Evolutionary conservation across 1,139 yeast species (phyloP), one percentile per base, ranked within the genome.

Genomic region (Sugiyamaella xylanicola): DNA sequence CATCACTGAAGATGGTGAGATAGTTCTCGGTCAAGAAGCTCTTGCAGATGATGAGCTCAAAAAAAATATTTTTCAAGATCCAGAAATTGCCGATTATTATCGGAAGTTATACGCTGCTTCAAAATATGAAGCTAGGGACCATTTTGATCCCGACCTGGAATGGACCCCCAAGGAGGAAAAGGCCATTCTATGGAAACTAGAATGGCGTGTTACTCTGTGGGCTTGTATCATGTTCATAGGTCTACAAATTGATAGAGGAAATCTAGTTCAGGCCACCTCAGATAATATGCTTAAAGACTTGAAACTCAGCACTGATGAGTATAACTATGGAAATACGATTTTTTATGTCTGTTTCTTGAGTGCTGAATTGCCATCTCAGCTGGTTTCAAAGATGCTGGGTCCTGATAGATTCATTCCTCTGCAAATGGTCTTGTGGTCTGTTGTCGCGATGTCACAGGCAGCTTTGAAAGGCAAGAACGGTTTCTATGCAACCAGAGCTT

Each of bases 301-400:
- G 57, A 63, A 67, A 1, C 59, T 82, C 63, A 72, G 74, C 47
- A 80, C 83, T 32, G 71, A 78, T 59, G 79, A 81, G 59, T 78
- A 74, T 68, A 81, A 81, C 63, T 60, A 66, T 39, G 84, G 83
- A 3, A 73, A 72, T 58, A 77, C 81, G 15, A 63, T 81, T 25
- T 74, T 75, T 58, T 69, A 73, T 55, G 66, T 74, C 2, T 69
- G 76, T 25, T 81, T 81, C 62, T 65, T 80, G 55, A 58, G 68
- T 9, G 79, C 83, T 0, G 85, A 81, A 59, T 68, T 81, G 7
- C 85, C 85, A 0, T 79, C 84, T 1, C 84, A 81, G 62, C 67
- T 81, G 57, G 65, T 81, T 47, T 77, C 82, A 32, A 80, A 81
- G 60, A 45, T 71, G 49, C 54, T 81, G 47, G 85, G 85, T 2